phyloP scores from a whole-genome alignment of 2,329 filamentous ascomycete species.

The Neoarthrinium moseri region DNA sequence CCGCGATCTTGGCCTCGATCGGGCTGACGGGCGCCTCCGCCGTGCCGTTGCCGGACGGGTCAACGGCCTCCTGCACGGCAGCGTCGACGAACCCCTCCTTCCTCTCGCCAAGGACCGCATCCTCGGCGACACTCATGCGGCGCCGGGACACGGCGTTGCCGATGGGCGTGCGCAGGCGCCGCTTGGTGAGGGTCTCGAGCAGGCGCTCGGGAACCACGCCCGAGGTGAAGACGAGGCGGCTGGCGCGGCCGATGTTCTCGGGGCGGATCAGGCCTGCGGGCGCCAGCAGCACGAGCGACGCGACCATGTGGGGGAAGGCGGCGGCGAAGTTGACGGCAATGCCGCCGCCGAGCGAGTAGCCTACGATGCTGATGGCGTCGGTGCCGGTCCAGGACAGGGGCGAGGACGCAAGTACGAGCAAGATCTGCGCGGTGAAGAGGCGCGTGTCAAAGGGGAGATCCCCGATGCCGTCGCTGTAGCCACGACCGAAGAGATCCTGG shows the following conservation, averaged over 20 bases:
- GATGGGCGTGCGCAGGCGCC: slow-evolving; percentile 50
- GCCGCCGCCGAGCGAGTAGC: slow-evolving; percentile 81
- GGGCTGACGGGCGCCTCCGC: slow-evolving; percentile 13
- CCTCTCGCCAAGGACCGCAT: slow-evolving; percentile 12
- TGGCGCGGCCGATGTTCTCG: slow-evolving; percentile 48
- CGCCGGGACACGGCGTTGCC: slow-evolving; percentile 33
- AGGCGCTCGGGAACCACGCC: slow-evolving; percentile 53
- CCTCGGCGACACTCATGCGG: slow-evolving; percentile 14
- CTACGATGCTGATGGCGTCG: slow-evolving; percentile 63
- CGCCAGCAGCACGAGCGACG: slow-evolving; percentile 72
- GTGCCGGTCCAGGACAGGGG: slow-evolving; percentile 64
- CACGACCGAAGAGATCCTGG: slow-evolving; percentile 67
- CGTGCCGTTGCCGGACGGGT: slow-evolving; percentile 22
- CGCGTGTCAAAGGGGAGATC: slow-evolving; percentile 70
- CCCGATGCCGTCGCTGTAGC: slow-evolving; percentile 63
- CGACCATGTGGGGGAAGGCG: slow-evolving; percentile 69
- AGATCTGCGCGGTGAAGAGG: slow-evolving; percentile 71
- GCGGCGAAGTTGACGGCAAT: slow-evolving; percentile 73
- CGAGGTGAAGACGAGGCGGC: slow-evolving; percentile 52
- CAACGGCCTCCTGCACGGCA: slow-evolving; percentile 40
- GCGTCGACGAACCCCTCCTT: slow-evolving; percentile 35
- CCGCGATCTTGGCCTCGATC: slow-evolving; percentile 45
- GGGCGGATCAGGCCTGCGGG: slow-evolving; percentile 71
- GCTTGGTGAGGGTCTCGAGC: slow-evolving; percentile 45
- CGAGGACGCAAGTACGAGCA: slow-evolving; percentile 69